Base-by-base conservation (phyloP, 1,284 basidiomycete genomes). In the Sutorius eximius region DNA sequence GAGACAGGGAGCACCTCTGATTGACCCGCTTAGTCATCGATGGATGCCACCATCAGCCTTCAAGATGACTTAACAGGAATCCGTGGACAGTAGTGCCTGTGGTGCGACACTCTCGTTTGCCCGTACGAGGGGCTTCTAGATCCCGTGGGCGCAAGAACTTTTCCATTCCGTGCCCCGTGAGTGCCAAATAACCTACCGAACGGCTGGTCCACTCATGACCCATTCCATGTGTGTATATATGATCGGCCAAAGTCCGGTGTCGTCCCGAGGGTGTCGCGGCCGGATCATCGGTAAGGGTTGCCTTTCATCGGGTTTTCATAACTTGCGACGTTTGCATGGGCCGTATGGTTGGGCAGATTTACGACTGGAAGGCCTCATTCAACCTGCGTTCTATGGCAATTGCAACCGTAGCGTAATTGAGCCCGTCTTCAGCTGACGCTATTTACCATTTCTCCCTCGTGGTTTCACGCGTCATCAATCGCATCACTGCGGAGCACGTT, bases 1-100 rank as follows among this genome's bases (percentile, higher is more conserved):
- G 13, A 30, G 10, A 12, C 15, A 7, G 24, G n/a, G 20, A 9
- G 20, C 45, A 6, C 20, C 16, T n/a, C 48, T 18, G 11, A 13
- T 32, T 24, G 48, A 33, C 34, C 10, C 43, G 61, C 63, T 65
- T 66, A 65, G 63, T 65, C 63, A 65, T 51, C 38, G 0, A 27
- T 34, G 24, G 22, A 49, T n/a, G 40, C 46, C 47, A 45, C 36
- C 51, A 30, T n/a, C 33, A 44, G 22, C 59, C 38, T 66, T 64
- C 24, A 62, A 16, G 27, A 11, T 59, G 49, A 66, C 63, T 53
- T 68, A 57, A 51, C 27, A 30, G 62, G 64, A 9, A 45, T 47
- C 27, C 18, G 10, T 38, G 41, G 42, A 16, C 15, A 29, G 22
- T 32, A 43, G 47, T 50, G 41, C 40, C 38, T 50, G 30, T 53